Conservation (phyloP, 768 basidiomycete genomes). For the Boletus pseudo-olivaceus region DNA sequence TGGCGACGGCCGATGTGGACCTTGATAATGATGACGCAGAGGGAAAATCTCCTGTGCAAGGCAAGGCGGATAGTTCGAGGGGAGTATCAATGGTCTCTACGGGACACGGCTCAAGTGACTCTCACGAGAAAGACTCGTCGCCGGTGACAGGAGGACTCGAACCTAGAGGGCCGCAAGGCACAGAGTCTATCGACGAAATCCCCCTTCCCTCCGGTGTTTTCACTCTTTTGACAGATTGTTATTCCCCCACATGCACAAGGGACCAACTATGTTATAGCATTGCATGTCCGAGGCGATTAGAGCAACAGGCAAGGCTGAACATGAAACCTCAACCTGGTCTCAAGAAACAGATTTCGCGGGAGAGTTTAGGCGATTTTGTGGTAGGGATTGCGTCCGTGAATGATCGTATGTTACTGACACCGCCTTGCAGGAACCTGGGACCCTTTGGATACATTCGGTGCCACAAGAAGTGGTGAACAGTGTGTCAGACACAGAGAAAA, state of each 20-base stretch:
- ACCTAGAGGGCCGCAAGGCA: conserved; percentile 35
- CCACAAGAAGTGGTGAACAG: conserved; percentile 91
- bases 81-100: conserved; percentile 25
- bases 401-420: conserved; percentile 5
- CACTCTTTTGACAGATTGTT: conserved; percentile 94
- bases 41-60: conserved; percentile 26
- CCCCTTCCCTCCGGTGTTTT: conserved; percentile 91
- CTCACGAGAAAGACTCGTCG: conserved; percentile 34
- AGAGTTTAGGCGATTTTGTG: conserved; percentile 77
- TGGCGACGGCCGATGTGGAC: conserved; percentile 36
- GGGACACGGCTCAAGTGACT: conserved; percentile 35
- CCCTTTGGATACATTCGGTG: conserved; percentile 95
- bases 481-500: conserved; percentile 92
- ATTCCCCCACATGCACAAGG: conserved; percentile 93
- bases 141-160: conserved; percentile 22
- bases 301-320: conserved; percentile 92
- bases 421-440: conserved; percentile 64
- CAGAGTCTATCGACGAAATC: conserved; percentile 53
- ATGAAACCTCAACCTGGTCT: conserved; percentile 92
- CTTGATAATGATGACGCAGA: conserved; percentile 36
- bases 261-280: conserved; percentile 97
- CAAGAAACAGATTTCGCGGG: conserved; percentile 76
- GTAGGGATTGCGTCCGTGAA: conserved; percentile 36
- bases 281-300: conserved; percentile 88
- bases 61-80: conserved; percentile 14